Evolutionary conservation across 169 alveolate species (phyloP), one percentile per base, ranked within the genome.

Genomic region (Eimeria maxima): DNA sequence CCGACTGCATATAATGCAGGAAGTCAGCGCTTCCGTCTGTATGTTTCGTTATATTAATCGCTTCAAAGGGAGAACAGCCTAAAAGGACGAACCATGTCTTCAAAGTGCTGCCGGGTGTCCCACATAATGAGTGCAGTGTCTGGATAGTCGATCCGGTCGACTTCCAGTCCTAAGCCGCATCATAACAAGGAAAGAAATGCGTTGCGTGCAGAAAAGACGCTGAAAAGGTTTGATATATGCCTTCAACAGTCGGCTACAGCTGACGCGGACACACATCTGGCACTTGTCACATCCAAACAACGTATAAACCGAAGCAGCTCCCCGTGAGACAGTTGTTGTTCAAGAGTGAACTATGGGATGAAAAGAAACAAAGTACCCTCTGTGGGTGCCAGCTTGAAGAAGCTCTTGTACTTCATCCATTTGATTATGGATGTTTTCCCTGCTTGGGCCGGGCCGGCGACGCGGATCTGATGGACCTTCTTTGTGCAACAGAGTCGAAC

Each of bases 401-500:
- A 94, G 29, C 78, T 90, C 90, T 91, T 74, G 81, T 94, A 94
- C 67, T 94, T 94, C 96, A 94, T 87, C 94, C 96, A 88, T 33
- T 94, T 94, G 53, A 94, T 94, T 89, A 94, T 86, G 53, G 96
- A 94, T 2, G 96, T 94, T 78, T 94, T 94, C 53, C 96, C 96
- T 42, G 96, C 96, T 53, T 94, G 96, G 38, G 96, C 96, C 6
- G 96, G 96, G 13, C 96, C 96, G 44, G 94, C 96, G 57, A 94
- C 96, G 84, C 96, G 94, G 42, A 94, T 94, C 63, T 94, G 96
- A 71, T 94, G 90, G 45, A 88, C 90, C 29, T 76, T 83, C 71
- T 94, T 94, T 42, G 71, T 45, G 91, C 96, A 87, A 90, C 96
- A 94, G 50, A 94, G 38, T 33, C 95, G 80, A 29, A 83, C 50